Base-by-base conservation (phyloP, 2,329 filamentous ascomycete genomes). In the Colletotrichum sp. region DNA sequence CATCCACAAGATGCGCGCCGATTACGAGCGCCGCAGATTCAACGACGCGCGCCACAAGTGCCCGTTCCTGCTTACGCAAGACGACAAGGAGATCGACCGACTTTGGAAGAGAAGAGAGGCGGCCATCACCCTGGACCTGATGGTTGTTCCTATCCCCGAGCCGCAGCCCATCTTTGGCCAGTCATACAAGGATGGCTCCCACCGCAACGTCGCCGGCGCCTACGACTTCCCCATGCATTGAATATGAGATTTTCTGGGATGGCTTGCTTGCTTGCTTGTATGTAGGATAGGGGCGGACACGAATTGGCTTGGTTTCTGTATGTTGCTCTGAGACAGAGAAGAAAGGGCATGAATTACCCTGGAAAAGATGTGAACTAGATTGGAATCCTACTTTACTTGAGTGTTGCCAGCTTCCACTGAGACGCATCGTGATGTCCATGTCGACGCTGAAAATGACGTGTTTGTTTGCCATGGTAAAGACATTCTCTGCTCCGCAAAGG, bases 81-180 rank as follows among this genome's bases (percentile, higher is more conserved):
- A 60, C 4, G 52, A 72, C 4, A 52, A 30, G 8, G 66, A 71
- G 3, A 26, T 77, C 39, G 63, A 69, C 21, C 62, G 74, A 26
- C 28, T 55, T 24, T 77, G 72, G 72, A 57, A 39, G n/a, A 72
- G 52, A 52, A 28, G 69, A 28, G 52, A 63, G 21, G 52, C 72
- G 4, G 24, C 78, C 2, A 77, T 78, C 62, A 68, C 78, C 30
- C 65, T 79, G 4, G 77, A 77, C 4, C 78, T 79, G 6, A 44
- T 77, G 7, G 36, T 67, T 5, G 72, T 75, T n/a, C 72, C 72
- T 7, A 28, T 21, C 2, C 52, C 69, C 16, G 28, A 62, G 4
- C 13, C 59, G 18, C 72, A 75, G 62, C 36, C 72, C 2, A n/a
- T 44, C 3, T 36, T 75, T 12, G 60, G 72, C 0, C 8, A 36